Percentiles rank a stretch among this genome's conserved stretches.
Evolutionary conservation across 805 yeast species (phyloP).

Genomic region (Candida lessepsii): DNA sequence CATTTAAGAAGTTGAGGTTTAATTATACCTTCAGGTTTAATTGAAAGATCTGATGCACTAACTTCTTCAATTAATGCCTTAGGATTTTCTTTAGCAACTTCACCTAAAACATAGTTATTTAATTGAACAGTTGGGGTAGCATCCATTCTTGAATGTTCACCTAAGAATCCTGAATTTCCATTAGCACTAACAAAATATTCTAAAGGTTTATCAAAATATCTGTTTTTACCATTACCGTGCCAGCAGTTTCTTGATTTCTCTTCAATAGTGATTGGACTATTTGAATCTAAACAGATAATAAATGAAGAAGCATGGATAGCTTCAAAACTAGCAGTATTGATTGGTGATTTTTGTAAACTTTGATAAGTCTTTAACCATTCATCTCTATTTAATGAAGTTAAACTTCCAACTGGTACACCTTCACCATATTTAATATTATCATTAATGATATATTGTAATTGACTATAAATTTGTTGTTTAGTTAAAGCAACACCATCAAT

Average conservation of each 20-base stretch:
- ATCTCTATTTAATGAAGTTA: slow-evolving; percentile 85
- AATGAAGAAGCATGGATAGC: slow-evolving; percentile 77
- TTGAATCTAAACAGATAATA: slow-evolving; percentile 72
- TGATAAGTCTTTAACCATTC: slow-evolving; percentile 65
- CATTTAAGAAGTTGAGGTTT: slow-evolving; percentile 42
- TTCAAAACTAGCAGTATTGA: slow-evolving; percentile 59
- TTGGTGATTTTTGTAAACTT: slow-evolving; percentile 56
- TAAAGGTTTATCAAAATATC: slow-evolving; percentile 89
- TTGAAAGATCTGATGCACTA: slow-evolving; percentile 11
- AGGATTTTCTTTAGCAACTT: slow-evolving; percentile 49
- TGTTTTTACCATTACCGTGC: slow-evolving; percentile 94
- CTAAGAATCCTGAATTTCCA: slow-evolving; percentile 88
- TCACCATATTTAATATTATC: slow-evolving; percentile 38
- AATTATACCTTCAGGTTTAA: slow-evolving; percentile 15
- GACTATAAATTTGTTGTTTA: slow-evolving; percentile 51
- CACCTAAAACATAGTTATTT: slow-evolving; percentile 70
- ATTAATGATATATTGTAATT: slow-evolving; percentile 52
- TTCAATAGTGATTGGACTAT: slow-evolving; percentile 72
- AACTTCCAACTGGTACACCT: slow-evolving; percentile 66
- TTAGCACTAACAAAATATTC: slow-evolving; percentile 80
- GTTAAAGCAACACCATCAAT: slow-evolving; percentile 43
- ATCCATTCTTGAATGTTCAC: slow-evolving; percentile 98
- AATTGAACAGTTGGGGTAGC: slow-evolving; percentile 92
- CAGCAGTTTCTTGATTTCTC: slow-evolving; percentile 83
- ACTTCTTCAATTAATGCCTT: slow-evolving; percentile 25